Evolutionary conservation across 768 basidiomycete species (phyloP).

Genomic region (Leccinum disarticulatum): DNA sequence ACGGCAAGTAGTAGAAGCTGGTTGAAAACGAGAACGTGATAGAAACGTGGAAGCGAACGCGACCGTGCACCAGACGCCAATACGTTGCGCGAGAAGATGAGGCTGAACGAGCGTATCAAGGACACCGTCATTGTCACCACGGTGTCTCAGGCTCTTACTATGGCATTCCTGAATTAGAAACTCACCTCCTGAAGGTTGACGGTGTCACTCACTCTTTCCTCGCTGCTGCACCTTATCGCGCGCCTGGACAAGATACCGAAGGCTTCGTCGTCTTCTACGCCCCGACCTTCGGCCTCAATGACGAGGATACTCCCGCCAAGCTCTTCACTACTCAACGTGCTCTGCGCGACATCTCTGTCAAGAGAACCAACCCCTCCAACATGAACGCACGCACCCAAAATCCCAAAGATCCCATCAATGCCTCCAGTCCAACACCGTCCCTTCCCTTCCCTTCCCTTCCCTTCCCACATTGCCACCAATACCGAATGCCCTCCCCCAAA

Average conservation of each 20-base stretch:
- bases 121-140: constrained; percentile 45
- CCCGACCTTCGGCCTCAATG: constrained; percentile 23
- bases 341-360: constrained; percentile 29
- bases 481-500: too few relatives aligned
- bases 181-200: constrained; percentile 39
- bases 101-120: constrained; percentile 40
- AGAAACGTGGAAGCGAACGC: background rate
- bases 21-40: background rate
- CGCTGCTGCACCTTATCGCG: constrained; percentile 39
- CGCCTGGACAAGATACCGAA: constrained; percentile 40
- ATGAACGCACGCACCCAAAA: too few relatives aligned
- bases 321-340: constrained; percentile 27
- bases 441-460: too few relatives aligned
- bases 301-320: constrained; percentile 18
- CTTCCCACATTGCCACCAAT: too few relatives aligned
- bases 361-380: too few relatives aligned
- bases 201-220: constrained; percentile 37
- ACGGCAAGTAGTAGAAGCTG: too few relatives aligned
- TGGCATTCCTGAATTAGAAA: constrained; percentile 38
- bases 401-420: too few relatives aligned
- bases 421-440: too few relatives aligned
- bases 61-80: too few relatives aligned
- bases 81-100: constrained; percentile 32
- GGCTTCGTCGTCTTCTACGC: constrained; percentile 44
- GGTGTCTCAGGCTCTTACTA: constrained; percentile 48